Evolutionary conservation across 225 moss, liverwort and hornwort genomes (phyloP).

Genomic region (Pleurozium schreberi): DNA sequence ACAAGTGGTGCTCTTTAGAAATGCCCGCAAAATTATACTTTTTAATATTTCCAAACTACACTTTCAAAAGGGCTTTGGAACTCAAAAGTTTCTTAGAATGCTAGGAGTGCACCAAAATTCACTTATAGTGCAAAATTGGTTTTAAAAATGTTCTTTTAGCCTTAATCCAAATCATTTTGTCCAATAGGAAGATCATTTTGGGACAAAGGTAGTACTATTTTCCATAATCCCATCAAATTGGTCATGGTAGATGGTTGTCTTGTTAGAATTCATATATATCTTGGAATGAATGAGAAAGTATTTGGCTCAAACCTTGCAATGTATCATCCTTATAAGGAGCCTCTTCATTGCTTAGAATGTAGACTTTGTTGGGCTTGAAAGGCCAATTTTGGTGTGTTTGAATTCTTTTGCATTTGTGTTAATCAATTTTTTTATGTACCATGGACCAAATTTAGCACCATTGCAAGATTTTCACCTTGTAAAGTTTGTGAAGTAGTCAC

Average conservation of each 20-base stretch:
- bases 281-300: not conserved
- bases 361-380: accelerated
- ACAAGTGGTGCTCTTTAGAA: no score
- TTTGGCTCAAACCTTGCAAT: not conserved
- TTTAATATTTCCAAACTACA: no score
- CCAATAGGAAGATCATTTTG: no score
- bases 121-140: no score
- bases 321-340: accelerated
- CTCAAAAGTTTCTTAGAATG: no score
- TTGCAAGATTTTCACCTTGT: not conserved
- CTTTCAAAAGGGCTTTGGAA: no score
- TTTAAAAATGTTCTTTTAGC: no score
- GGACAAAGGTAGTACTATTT: not conserved
- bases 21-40: no score
- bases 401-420: not conserved
- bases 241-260: not conserved
- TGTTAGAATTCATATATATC: not conserved
- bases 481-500: accelerated
- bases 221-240: not conserved
- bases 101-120: no score
- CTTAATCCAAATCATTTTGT: no score
- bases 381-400: not conserved
- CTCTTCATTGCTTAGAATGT: not conserved
- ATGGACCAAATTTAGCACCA: not conserved
- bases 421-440: not conserved